Percentiles rank a stretch among this genome's conserved stretches.
These are phyloP conservation scores for Hansenula lynferdii DNA, from an alignment of 1,139 yeast genomes.

Conservation along the genomic window DNA sequence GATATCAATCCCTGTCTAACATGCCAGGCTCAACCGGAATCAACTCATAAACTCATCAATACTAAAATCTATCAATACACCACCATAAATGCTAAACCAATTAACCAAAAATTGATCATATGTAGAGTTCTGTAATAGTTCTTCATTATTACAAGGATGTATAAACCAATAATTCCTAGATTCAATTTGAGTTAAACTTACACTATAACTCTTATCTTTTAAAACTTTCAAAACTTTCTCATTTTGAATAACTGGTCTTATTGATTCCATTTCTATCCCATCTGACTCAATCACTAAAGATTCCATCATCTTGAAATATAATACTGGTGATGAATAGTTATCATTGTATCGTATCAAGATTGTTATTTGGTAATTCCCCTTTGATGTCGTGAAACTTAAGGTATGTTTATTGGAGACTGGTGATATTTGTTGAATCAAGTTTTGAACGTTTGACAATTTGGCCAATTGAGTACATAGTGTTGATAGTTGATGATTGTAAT, in stretches of 20 bases:
- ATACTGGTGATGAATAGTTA: conserved; percentile 1
- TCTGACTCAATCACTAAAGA: background rate
- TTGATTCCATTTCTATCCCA: background rate
- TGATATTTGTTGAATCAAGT: too few species aligned
- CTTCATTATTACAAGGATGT: conserved; percentile 26
- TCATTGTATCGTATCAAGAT: conserved; percentile 2
- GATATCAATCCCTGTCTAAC: too few species aligned
- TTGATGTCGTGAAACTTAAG: background rate
- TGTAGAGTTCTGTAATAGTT: conserved; percentile 11
- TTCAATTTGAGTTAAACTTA: conserved; percentile 1
- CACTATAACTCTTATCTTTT: too few species aligned
- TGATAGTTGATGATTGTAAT: too few species aligned
- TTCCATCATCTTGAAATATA: background rate
- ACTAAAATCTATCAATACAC: background rate
- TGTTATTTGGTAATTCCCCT: background rate
- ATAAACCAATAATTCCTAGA: conserved; percentile 19
- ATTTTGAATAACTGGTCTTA: background rate
- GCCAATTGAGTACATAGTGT: too few species aligned
- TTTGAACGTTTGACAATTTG: too few species aligned
- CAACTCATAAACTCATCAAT: background rate
- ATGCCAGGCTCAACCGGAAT: too few species aligned
- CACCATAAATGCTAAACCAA: conserved; percentile 22
- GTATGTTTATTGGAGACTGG: background rate
- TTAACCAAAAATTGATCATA: conserved; percentile 5
- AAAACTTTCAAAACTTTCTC: too few species aligned